Conservation (phyloP, 169 alveolate genomes). For the Cyclospora cayetanensis region DNA sequence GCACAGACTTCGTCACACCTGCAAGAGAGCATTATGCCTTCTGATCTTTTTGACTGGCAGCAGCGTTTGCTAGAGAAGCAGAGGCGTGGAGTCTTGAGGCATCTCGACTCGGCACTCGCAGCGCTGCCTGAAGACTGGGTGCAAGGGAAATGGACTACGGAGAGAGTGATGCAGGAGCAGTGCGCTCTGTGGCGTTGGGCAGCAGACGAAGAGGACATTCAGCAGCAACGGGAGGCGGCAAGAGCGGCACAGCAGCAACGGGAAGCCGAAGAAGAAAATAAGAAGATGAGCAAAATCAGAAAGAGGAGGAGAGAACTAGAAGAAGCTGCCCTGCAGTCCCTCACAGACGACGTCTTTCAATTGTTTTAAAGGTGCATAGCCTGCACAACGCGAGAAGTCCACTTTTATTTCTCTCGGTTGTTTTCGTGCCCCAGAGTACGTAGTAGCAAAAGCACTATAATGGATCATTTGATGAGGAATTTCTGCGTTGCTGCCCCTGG, state of each 20-base stretch:
- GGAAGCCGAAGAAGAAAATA: slow-evolving; percentile 2
- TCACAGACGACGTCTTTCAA: too few species aligned
- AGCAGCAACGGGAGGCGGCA: background rate
- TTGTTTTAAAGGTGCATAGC: too few species aligned
- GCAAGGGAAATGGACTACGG: slow-evolving; percentile 7
- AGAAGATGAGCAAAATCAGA: background rate
- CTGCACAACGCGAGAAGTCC: too few species aligned
- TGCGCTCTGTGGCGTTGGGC: slow-evolving; percentile 45
- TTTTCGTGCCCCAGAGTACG: too few species aligned
- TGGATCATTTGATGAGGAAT: too few species aligned
- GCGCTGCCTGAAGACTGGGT: slow-evolving; percentile 29
- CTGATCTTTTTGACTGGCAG: slow-evolving; percentile 57
- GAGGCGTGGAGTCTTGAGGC: background rate
- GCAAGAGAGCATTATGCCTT: background rate
- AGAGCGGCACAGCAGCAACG: background rate
- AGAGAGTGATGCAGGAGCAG: slow-evolving; percentile 5
- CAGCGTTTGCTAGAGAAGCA: slow-evolving; percentile 34
- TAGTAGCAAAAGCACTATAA: too few species aligned
- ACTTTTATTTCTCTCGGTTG: too few species aligned
- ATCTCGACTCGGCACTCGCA: background rate
- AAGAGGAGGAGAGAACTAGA: slow-evolving; percentile 21
- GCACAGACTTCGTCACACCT: background rate
- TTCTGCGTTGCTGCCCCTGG: too few species aligned
- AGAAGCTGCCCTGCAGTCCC: slow-evolving; percentile 43
- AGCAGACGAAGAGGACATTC: slow-evolving; percentile 7